phyloP scores from a whole-genome alignment of 2,329 filamentous ascomycete species.

The Verticillium nubilum region DNA sequence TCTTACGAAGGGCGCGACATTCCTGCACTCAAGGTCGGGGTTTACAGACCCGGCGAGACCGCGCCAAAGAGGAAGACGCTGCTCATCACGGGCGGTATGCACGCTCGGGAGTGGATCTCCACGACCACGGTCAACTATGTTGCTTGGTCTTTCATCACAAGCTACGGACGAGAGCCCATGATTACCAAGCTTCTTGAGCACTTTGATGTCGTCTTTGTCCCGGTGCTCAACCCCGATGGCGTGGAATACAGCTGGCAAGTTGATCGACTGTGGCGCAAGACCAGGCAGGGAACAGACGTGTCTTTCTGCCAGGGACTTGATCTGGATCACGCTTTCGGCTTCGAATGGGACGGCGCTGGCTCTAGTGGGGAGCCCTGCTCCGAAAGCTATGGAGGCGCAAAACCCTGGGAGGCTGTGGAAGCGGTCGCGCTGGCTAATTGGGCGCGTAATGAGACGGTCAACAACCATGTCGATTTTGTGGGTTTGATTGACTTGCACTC shows the following conservation, averaged over 20 bases:
- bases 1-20: slow-evolving; percentile 87
- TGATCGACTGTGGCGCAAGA: slow-evolving; percentile 94
- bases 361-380: slow-evolving; percentile 74
- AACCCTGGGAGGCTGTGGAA: slow-evolving; percentile 80
- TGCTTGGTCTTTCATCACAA: slow-evolving; percentile 80
- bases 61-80: slow-evolving; percentile 62
- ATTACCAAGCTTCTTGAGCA: slow-evolving; percentile 75
- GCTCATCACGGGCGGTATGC: slow-evolving; percentile 77
- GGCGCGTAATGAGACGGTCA: slow-evolving; percentile 71
- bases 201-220: slow-evolving; percentile 85
- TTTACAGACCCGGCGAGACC: slow-evolving; percentile 30
- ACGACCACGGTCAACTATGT: slow-evolving; percentile 87
- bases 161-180: slow-evolving; percentile 65
- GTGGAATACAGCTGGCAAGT: slow-evolving; percentile 91
- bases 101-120: slow-evolving; percentile 95
- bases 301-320: slow-evolving; percentile 85
- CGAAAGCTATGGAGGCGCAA: slow-evolving; percentile 79
- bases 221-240: slow-evolving; percentile 87
- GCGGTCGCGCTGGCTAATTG: slow-evolving; percentile 70
- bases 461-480: slow-evolving; percentile 70
- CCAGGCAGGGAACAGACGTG: slow-evolving; percentile 75
- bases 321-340: slow-evolving; percentile 81
- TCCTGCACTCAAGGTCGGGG: slow-evolving; percentile 70
- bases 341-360: slow-evolving; percentile 69
- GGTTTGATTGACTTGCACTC: slow-evolving; percentile 87